Evolutionary conservation across 805 yeast species (phyloP), one percentile per base, ranked within the genome.

Genomic region (Nakazawaea populi): DNA sequence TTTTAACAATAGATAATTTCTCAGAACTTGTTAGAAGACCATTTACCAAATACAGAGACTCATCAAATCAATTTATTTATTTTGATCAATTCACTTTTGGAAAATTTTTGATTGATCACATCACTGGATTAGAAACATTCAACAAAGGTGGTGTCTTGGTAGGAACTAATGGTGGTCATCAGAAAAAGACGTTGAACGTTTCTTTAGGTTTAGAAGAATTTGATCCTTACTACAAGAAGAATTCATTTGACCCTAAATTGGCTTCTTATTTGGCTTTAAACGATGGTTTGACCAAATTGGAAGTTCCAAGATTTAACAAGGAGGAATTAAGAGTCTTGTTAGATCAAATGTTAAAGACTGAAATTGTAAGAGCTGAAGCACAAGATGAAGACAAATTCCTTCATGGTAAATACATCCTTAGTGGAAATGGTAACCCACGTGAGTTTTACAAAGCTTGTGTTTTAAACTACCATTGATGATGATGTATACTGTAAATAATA

Each of bases 1-100:
- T 79, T 47, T 71, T 89, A 42, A 75, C 95, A 3, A 74, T 89
- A 42, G 97, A 90, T 64, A 83, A 87, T 61, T 75, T 89, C 61
- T 82, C 88, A 53, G 80, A 83, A 3, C 67, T 88, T 52, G 64
- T 82, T 10, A 76, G 82, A 38, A 60, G 68, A 32, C 74, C 86
- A 6, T 66, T 66, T 48, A 79, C 96, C 7, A 73, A 69, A 40
- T 89, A 90, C 69, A 76, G 78, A 58, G 76, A 83, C 60, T 65
- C 75, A 1, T 70, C 79, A 28, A 81, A 82, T 67, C 64, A 69
- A 40, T 75, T 75, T 8, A 76, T 90, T 51, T 80, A 80, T 57
- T 73, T 83, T 53, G 72, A 74, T 27, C 77, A 84, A 31, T 74
- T 90, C 44, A 90, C 87, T 63, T 60, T 89, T 24, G 82, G 85